Percentiles rank a stretch among this genome's conserved stretches.
Conservation (phyloP, 352 stramenopile genomes). For the Phytophthora kernoviae region DNA sequence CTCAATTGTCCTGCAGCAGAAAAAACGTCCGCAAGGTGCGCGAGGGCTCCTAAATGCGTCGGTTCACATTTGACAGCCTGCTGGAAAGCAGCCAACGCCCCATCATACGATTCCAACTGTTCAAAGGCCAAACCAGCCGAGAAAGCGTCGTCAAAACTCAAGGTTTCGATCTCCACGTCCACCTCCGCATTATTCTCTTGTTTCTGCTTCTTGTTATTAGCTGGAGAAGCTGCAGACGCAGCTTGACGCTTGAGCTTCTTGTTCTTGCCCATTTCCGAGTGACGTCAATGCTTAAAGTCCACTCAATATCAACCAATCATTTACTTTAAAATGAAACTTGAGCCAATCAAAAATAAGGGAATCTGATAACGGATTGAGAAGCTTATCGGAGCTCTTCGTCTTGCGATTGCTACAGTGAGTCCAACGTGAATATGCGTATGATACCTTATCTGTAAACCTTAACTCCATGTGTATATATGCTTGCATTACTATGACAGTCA, state of each 20-base stretch:
- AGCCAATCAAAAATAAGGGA: too few species aligned
- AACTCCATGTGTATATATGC: too few species aligned
- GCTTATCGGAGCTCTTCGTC: too few species aligned
- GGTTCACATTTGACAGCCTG: slow-evolving; percentile 45
- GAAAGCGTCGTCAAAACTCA: slow-evolving; percentile 65
- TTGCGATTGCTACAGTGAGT: too few species aligned
- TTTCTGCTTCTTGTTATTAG: slow-evolving; percentile 30
- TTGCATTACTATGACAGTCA: slow-evolving; percentile 9
- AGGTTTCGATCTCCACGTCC: slow-evolving; percentile 47
- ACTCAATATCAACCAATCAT: neutral
- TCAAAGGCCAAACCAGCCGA: slow-evolving; percentile 69
- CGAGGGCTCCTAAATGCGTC: slow-evolving; percentile 50
- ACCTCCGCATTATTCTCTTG: slow-evolving; percentile 31
- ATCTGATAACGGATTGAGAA: too few species aligned
- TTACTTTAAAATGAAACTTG: neutral
- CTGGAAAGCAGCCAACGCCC: slow-evolving; percentile 47
- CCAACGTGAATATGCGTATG: too few species aligned
- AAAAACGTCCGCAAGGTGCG: slow-evolving; percentile 55
- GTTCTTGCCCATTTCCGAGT: slow-evolving; percentile 41
- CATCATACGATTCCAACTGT: slow-evolving; percentile 59
- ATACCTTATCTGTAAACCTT: too few species aligned
- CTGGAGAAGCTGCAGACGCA: neutral
- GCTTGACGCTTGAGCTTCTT: slow-evolving; percentile 1
- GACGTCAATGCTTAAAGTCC: neutral
- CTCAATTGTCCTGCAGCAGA: slow-evolving; percentile 33